Base-by-base conservation (phyloP, 2,329 filamentous ascomycete genomes). In the Pestalotiopsis sp. region DNA sequence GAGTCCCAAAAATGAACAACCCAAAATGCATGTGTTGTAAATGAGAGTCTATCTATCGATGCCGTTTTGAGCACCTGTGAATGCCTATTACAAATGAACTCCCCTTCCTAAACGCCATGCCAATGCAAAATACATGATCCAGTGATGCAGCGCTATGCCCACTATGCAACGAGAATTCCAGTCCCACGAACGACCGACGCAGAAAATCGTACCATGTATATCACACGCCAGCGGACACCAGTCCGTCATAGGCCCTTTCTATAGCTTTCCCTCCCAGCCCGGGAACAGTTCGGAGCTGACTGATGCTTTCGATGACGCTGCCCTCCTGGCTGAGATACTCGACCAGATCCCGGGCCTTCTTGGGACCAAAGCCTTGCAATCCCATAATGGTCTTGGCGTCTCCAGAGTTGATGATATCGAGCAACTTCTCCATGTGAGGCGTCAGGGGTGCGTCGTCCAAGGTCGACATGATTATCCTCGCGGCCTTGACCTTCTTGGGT, bases 321-420 rank as follows among this genome's bases (percentile, higher is more conserved):
- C 81, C 81, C 6, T 78, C 75, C 39, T 84, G 80, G 59, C 85
- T 84, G n/a, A 90, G 76, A 70, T 85, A 85, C 64, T 88, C 85
- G 4, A 90, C 84, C 41, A 90, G 77, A 71, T 90, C 88, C 57
- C 83, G 81, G 0, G 92, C 92, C 77, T 91, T 92, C 81, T 93
- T 94, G 1, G 88, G 84, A 0, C 92, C 92, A 12, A 94, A 90
- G 2, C 92, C 92, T 52, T 89, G 89, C 1, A 94, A 83, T 3
- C 87, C 81, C 74, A 87, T 87, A 78, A 94, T 94, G 75, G 87
- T 84, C 14, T 81, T 81, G 20, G 91, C 80, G 70, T 94, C 90
- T 63, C 90, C 86, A 23, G 91, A 93, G 81, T 94, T 94, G 80
- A 94, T 88, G 74, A 94, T 91, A 61, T 87, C 83, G 2, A 94